phyloP scores from a whole-genome alignment of 495 filamentous ascomycete genomes.

The Cenococcum geophilum region DNA sequence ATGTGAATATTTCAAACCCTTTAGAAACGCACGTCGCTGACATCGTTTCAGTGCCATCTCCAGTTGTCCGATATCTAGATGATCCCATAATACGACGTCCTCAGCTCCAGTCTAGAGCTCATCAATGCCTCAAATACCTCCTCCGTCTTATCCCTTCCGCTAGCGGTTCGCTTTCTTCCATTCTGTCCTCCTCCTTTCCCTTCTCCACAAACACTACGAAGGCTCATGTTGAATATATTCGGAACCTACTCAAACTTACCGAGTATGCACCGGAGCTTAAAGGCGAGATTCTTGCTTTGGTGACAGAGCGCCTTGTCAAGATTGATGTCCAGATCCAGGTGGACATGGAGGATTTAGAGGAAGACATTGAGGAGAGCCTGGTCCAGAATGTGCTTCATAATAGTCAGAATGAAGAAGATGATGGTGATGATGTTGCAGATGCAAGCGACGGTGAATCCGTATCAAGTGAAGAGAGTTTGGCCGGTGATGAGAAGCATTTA shows the following conservation, averaged over 20 bases:
- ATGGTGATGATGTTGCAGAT: slow-evolving; percentile 44
- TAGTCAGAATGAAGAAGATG: slow-evolving; percentile 31
- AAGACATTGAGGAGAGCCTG: slow-evolving; percentile 57
- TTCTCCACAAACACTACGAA: slow-evolving; percentile 64
- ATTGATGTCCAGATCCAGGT: slow-evolving; percentile 92
- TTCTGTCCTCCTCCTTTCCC: slow-evolving; percentile 65
- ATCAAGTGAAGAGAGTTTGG: slow-evolving; percentile 32
- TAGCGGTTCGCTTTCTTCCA: slow-evolving; percentile 60
- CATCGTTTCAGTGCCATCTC: slow-evolving; percentile 37
- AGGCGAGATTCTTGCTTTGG: slow-evolving; percentile 71
- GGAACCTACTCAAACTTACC: slow-evolving; percentile 68
- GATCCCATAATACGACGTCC: slow-evolving; percentile 52
- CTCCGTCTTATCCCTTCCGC: slow-evolving; percentile 69
- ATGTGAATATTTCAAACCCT: slow-evolving; percentile 34
- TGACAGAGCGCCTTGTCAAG: slow-evolving; percentile 79
- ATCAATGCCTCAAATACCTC: slow-evolving; percentile 68
- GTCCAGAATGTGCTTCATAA: slow-evolving; percentile 17
- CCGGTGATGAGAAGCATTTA: slow-evolving; percentile 45
- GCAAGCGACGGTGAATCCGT: slow-evolving; percentile 39
- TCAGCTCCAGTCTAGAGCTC: slow-evolving; percentile 61
- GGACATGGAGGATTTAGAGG: slow-evolving; percentile 79
- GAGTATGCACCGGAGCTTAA: slow-evolving; percentile 74
- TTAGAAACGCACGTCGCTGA: slow-evolving; percentile 20
- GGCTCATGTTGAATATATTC: slow-evolving; percentile 67
- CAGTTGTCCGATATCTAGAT: slow-evolving; percentile 54